Base-by-base conservation (phyloP, 805 yeast genomes). In the Schwanniomyces occidentalis region DNA sequence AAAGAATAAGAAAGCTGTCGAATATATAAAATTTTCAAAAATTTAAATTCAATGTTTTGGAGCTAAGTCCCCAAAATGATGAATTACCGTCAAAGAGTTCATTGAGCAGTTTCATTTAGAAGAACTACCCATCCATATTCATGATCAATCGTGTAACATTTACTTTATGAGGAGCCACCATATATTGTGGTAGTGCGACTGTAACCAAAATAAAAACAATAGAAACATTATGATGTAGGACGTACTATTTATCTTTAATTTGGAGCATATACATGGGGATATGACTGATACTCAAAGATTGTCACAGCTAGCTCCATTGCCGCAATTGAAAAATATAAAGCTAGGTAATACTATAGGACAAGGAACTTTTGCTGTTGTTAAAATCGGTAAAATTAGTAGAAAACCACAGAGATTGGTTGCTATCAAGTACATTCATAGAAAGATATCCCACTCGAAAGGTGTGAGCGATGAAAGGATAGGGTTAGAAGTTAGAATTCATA, bases 401-500 rank as follows among this genome's bases (percentile, higher is more conserved):
- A 28, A 24, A 7, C 33, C 25, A 12, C 16, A 22, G 7, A 24
- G 25, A 16, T 27, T 29, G 10, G 38, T 35, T 13, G 38, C 38
- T 9, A 25, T 35, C 14, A 35, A 35, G 15, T 35, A 35, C n/a
- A 35, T 35, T 9, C 38, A 35, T 15, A 23, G 38, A 23, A 13
- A 14, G 6, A 16, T 28, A 14, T 35, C 38, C 2, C 38, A 29
- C 24, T 16, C 5, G 7, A 29, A 35, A 19, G 33, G 38, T 2
- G 19, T 35, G 6, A 21, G 25, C 19, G 31, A 24, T 20, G 30
- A 33, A 13, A 26, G 14, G 17, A 33, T 33, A 20, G 36, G 36
- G 8, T 21, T 33, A 20, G 36, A 33, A 21, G 26, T 33, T 12
- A 33, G 31, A 15, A 61, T 82, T n/a, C 90, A 83, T 38, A 70